These are phyloP conservation scores for Mrakia blollopis DNA, from an alignment of 768 basidiomycete genomes.

Conservation along the genomic window DNA sequence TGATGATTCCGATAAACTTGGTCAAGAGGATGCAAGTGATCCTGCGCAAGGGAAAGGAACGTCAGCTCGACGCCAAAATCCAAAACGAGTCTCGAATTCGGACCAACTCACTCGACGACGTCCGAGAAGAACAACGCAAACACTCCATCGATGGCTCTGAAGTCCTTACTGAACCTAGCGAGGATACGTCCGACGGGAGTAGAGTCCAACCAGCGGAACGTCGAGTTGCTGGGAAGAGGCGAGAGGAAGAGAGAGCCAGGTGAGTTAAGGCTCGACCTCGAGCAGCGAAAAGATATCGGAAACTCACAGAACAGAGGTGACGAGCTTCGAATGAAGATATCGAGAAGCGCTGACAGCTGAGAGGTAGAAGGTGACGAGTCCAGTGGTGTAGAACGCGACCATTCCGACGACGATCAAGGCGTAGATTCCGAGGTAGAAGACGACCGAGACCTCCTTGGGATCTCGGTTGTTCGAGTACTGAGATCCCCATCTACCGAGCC, in stretches of 20 bases:
- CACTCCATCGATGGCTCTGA: conserved; percentile 25
- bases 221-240: conserved; percentile 7
- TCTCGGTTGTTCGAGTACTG: background rate
- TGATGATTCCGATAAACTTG: conserved; percentile 49
- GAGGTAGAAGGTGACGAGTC: conserved; percentile 13
- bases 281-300: background rate
- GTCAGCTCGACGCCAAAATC: too few species aligned
- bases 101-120: conserved; percentile 37
- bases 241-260: background rate
- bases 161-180: conserved; percentile 54
- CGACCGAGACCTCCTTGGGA: background rate
- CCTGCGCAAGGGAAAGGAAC: too few species aligned
- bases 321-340: conserved; percentile 16
- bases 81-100: too few species aligned
- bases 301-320: conserved; percentile 23
- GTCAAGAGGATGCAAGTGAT: conserved; percentile 45
- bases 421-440: conserved; percentile 43
- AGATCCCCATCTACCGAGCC: conserved; percentile 37
- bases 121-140: conserved; percentile 15
- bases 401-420: conserved; percentile 35
- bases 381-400: conserved; percentile 17
- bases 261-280: background rate
- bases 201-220: conserved; percentile 50
- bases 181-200: conserved; percentile 52
- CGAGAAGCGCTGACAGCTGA: conserved; percentile 11